Percentiles rank a stretch among this genome's conserved stretches.
These are phyloP conservation scores for Rhodotorula sp. DNA, from an alignment of 1,284 basidiomycete genomes.

Conservation along the genomic window DNA sequence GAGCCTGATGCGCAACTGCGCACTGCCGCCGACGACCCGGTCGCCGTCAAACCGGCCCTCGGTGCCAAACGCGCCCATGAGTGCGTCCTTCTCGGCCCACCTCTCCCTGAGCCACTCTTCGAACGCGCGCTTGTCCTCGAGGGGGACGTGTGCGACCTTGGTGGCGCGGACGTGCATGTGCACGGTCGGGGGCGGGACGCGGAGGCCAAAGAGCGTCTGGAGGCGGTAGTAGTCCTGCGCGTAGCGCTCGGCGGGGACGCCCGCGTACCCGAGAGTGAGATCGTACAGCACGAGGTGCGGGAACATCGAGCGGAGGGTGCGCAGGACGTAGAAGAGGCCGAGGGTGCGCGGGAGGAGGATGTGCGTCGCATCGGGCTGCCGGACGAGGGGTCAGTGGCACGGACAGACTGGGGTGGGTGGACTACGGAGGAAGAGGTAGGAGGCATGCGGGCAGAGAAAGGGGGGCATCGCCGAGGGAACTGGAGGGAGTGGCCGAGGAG, in stretches of 20 bases:
- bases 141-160: constrained; percentile 55
- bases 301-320: constrained; percentile 75
- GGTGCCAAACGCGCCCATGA: constrained; percentile 65
- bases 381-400: background rate
- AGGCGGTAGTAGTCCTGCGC: constrained; percentile 86
- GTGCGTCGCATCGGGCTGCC: constrained; percentile 76
- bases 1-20: constrained; percentile 12
- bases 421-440: background rate
- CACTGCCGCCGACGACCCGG: background rate
- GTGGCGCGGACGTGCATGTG: constrained; percentile 81
- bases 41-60: constrained; percentile 46
- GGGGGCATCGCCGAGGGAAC: too few species aligned
- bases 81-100: constrained; percentile 81
- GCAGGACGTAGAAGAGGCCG: constrained; percentile 80
- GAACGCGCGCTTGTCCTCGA: constrained; percentile 68
- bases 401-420: background rate
- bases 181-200: constrained; percentile 78
- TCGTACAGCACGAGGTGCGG: constrained; percentile 34
- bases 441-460: background rate
- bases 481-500: background rate
- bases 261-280: constrained; percentile 38
- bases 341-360: constrained; percentile 85
- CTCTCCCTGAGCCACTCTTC: constrained; percentile 77
- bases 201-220: constrained; percentile 80
- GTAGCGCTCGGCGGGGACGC: constrained; percentile 69